Evolutionary conservation across 257 asterid genomes (phyloP).

Genomic region (Solanum dulcamara): DNA sequence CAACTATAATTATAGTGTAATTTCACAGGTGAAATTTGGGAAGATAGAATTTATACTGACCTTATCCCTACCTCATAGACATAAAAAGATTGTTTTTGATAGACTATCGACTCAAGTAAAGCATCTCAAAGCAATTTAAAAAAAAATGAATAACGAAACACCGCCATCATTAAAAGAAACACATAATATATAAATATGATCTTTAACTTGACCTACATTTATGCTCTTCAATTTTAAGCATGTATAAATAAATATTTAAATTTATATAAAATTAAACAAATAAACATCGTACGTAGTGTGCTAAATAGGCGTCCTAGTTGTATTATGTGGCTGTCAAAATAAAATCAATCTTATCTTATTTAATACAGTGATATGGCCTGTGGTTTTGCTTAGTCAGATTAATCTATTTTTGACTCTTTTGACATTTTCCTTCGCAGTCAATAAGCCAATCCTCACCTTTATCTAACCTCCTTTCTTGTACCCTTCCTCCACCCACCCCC

Average conservation of each 20-base stretch:
- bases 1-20: not conserved
- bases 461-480: not conserved
- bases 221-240: too few relatives aligned
- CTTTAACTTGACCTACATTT: too few relatives aligned
- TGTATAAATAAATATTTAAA: too few relatives aligned
- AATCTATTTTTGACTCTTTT: not conserved
- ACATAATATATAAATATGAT: too few relatives aligned
- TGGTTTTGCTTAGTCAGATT: not conserved
- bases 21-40: too few relatives aligned
- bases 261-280: too few relatives aligned
- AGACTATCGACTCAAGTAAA: too few relatives aligned
- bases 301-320: too few relatives aligned
- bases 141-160: not conserved
- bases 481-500: not conserved
- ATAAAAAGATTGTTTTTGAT: not conserved
- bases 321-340: too few relatives aligned
- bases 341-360: not conserved
- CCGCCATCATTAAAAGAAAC: not conserved
- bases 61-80: accelerated
- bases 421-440: not conserved
- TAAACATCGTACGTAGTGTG: too few relatives aligned
- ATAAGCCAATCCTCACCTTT: not conserved
- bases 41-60: not conserved
- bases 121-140: too few relatives aligned
- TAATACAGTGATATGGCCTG: not conserved